phyloP scores from a whole-genome alignment of 2,329 filamentous ascomycete species.

The Albophoma yamanashiensis region DNA sequence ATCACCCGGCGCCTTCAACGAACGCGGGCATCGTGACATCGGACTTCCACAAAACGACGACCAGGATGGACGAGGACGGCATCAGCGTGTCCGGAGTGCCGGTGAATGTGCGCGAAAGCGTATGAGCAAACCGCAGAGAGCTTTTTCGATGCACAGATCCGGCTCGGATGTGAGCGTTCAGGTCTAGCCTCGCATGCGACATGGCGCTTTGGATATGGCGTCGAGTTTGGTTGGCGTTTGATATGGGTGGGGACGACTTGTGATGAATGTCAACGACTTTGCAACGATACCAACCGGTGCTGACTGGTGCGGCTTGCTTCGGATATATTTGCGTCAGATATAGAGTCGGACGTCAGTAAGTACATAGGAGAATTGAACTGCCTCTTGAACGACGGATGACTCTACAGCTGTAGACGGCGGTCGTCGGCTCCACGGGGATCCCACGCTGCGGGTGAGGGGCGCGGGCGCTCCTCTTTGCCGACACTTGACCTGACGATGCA shows the following conservation, averaged over 20 bases:
- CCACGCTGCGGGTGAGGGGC: neutral
- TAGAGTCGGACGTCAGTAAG: neutral
- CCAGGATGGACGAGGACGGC: constrained; percentile 16
- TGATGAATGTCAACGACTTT: neutral
- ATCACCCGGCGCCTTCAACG: constrained; percentile 2
- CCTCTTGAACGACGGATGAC: neutral
- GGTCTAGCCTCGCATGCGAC: neutral
- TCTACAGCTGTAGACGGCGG: neutral
- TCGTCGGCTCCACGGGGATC: neutral
- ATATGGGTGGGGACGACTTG: neutral
- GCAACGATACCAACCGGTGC: neutral
- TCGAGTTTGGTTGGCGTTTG: neutral
- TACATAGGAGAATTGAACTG: neutral
- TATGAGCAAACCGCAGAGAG: constrained; percentile 15
- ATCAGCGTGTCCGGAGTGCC: constrained; percentile 26
- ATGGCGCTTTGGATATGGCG: neutral
- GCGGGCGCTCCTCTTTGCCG: neutral
- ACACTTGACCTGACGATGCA: neutral
- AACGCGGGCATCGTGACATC: constrained; percentile 13
- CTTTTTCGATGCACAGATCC: neutral
- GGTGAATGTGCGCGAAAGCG: constrained; percentile 26
- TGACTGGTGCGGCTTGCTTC: neutral
- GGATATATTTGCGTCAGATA: neutral
- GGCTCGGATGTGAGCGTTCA: neutral
- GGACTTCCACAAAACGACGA: constrained; percentile 8